A percentile compares a stretch with the other conserved stretches of the same genome.
phyloP scores from a whole-genome alignment of 495 filamentous ascomycete species.

The Apiosordaria backusii region DNA sequence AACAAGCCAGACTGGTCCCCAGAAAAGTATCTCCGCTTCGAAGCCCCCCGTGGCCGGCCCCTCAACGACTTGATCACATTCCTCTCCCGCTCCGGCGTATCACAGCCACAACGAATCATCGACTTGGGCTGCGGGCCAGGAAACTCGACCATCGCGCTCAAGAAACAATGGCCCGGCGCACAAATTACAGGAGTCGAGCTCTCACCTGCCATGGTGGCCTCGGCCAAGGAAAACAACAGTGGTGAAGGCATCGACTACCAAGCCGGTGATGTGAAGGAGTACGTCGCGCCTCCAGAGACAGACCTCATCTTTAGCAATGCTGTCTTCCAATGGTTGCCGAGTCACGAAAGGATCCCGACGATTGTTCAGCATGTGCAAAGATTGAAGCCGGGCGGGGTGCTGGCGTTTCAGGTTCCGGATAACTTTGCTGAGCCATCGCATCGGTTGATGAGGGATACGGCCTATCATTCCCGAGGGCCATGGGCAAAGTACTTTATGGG shows the following conservation, averaged over 20 bases:
- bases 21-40: conserved; percentile 16
- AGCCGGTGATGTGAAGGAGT: conserved; percentile 40
- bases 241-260: conserved; percentile 30
- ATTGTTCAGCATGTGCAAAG: conserved; percentile 40
- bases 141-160: conserved; percentile 49
- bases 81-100: conserved; percentile 3
- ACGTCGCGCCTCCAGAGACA: conserved; percentile 25
- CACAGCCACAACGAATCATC: conserved; percentile 39
- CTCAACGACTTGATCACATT: conserved; percentile 20
- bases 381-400: conserved; percentile 42
- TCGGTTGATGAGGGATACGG: conserved; percentile 44
- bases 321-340: conserved; percentile 53
- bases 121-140: conserved; percentile 57
- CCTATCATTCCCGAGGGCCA: conserved; percentile 33
- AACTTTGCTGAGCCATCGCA: conserved; percentile 50
- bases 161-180: conserved; percentile 43
- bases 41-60: conserved; percentile 13
- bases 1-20: background rate
- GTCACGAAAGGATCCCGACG: conserved; percentile 39
- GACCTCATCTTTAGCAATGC: conserved; percentile 55
- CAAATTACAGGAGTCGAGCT: conserved; percentile 51
- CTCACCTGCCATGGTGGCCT: conserved; percentile 50
- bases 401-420: conserved; percentile 55
- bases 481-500: conserved; percentile 35
- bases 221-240: conserved; percentile 38